These are phyloP conservation scores for Articulospora tetracladia DNA, from an alignment of 495 filamentous ascomycete species.

Conservation along the genomic window DNA sequence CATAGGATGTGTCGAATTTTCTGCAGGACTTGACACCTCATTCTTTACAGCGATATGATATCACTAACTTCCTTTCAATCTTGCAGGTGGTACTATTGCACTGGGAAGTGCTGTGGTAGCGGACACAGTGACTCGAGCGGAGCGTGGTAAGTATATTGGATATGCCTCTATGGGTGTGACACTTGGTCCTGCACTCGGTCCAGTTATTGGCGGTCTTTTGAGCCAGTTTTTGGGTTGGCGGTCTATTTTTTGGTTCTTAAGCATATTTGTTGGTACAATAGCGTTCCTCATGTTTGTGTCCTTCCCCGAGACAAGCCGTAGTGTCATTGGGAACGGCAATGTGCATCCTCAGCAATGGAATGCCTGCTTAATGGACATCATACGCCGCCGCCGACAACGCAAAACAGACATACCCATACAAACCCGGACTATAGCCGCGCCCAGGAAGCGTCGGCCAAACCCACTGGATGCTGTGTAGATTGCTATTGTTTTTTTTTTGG, in stretches of 20 bases:
- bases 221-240: constrained; percentile 64
- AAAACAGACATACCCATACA: too few species aligned
- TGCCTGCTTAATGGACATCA: constrained; percentile 32
- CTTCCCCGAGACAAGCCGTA: constrained; percentile 60
- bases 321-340: constrained; percentile 64
- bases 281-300: constrained; percentile 62
- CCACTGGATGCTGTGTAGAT: too few species aligned
- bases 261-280: constrained; percentile 64
- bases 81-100: constrained; percentile 34
- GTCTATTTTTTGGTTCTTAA: constrained; percentile 79
- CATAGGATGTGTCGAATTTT: too few species aligned
- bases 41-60: neutral
- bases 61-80: neutral
- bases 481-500: too few species aligned
- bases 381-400: too few species aligned
- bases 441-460: too few species aligned
- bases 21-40: neutral
- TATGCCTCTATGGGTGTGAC: constrained; percentile 33
- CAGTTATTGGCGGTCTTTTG: constrained; percentile 70
- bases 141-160: constrained; percentile 47
- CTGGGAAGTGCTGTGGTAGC: constrained; percentile 54
- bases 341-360: constrained; percentile 40
- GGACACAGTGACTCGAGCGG: constrained; percentile 45
- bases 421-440: too few species aligned
- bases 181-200: constrained; percentile 67